Conservation (phyloP, 768 basidiomycete genomes). For the Trametes elegans region DNA sequence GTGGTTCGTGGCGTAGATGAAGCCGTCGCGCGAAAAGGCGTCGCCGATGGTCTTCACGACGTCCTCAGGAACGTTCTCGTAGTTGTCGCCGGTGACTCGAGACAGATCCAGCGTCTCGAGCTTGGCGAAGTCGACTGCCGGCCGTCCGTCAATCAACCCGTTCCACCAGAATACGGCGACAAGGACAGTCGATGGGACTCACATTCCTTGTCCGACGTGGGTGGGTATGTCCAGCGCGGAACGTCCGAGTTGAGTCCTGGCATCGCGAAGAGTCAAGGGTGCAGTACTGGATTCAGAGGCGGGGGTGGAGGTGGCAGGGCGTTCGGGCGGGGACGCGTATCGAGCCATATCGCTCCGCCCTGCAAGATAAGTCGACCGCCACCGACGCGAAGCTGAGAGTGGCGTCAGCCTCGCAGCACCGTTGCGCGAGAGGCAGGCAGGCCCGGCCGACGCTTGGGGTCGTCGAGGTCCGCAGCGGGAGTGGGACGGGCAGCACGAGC, state of each 20-base stretch:
- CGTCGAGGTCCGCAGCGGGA: not conserved
- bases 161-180: too few relatives aligned
- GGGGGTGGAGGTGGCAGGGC: not conserved
- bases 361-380: not conserved
- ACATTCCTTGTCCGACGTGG: slow-evolving; percentile 6
- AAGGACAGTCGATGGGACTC: not conserved
- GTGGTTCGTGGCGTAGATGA: slow-evolving; percentile 15
- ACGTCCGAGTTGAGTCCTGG: slow-evolving; percentile 1
- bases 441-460: not conserved
- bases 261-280: not conserved
- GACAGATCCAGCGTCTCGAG: slow-evolving; percentile 10
- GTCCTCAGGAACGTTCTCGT: slow-evolving; percentile 6
- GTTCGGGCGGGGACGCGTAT: not conserved
- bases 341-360: not conserved
- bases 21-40: slow-evolving; percentile 10
- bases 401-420: slow-evolving; percentile 7
- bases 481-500: not conserved
- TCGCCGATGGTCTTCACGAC: slow-evolving; percentile 13
- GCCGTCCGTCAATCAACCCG: not conserved
- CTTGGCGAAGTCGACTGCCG: slow-evolving; percentile 7
- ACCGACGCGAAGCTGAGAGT: not conserved
- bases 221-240: slow-evolving; percentile 11
- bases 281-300: not conserved
- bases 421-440: not conserved
- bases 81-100: not conserved